A percentile compares a stretch with the other conserved stretches of the same genome.
Evolutionary conservation across 2,329 filamentous ascomycete genomes (phyloP).

Genomic region (Allantophomopsis lycopodina): DNA sequence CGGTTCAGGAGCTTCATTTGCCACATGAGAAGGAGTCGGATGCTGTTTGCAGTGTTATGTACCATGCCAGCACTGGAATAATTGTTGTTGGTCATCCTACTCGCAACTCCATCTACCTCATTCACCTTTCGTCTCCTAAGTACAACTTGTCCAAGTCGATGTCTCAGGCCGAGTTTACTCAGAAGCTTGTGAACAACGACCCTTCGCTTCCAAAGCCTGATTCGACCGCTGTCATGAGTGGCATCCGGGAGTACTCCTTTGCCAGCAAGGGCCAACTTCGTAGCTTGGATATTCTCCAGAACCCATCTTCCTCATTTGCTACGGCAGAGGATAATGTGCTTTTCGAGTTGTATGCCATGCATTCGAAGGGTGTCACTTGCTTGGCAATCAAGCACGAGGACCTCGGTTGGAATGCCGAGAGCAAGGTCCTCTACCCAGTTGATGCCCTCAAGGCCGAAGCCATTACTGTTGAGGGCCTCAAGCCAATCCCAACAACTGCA

Average conservation of each 20-base stretch:
- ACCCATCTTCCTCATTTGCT: conserved; percentile 47
- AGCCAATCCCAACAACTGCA: conserved; percentile 23
- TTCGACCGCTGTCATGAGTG: conserved; percentile 93
- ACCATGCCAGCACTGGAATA: conserved; percentile 85
- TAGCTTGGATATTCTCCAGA: conserved; percentile 78
- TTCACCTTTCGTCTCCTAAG: conserved; percentile 86
- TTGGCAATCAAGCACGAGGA: conserved; percentile 77
- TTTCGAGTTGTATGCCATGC: conserved; percentile 95
- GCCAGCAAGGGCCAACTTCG: conserved; percentile 73
- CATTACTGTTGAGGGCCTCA: conserved; percentile 56
- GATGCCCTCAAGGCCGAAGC: conserved; percentile 63
- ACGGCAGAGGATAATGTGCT: conserved; percentile 54
- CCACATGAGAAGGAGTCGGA: conserved; percentile 94
- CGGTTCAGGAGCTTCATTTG: conserved; percentile 92
- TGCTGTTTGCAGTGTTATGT: conserved; percentile 93
- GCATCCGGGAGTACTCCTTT: conserved; percentile 89
- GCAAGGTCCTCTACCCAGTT: conserved; percentile 69
- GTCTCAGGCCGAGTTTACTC: conserved; percentile 79
- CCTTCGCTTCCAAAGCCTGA: conserved; percentile 68
- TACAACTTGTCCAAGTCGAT: conserved; percentile 69
- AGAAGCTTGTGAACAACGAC: conserved; percentile 62
- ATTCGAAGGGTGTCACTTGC: conserved; percentile 92
- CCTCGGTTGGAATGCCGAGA: conserved; percentile 82
- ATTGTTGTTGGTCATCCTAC: conserved; percentile 93
- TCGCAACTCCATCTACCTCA: conserved; percentile 93